Conservation (phyloP, 495 filamentous ascomycete genomes). For the Penicillium verhagenii region DNA sequence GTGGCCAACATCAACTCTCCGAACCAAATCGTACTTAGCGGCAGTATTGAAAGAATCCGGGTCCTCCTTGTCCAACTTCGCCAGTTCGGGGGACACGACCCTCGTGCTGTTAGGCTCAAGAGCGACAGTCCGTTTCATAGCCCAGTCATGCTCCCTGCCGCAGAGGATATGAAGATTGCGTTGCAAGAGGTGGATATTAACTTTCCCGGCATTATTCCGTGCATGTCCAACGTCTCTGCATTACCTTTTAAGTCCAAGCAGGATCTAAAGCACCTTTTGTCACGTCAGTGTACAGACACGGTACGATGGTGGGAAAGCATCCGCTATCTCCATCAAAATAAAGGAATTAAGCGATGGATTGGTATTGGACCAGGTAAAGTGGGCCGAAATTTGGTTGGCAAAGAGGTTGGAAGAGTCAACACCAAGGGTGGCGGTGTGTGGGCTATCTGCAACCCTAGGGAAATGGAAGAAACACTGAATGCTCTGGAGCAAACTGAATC, state of each 20-base stretch:
- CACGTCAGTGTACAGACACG: slow-evolving; percentile 79
- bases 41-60: slow-evolving; percentile 80
- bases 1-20: slow-evolving; percentile 95
- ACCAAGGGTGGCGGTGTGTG: slow-evolving; percentile 89
- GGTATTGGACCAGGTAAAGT: slow-evolving; percentile 96
- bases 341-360: slow-evolving; percentile 82
- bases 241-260: slow-evolving; percentile 70
- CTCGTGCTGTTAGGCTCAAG: slow-evolving; percentile 81
- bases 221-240: slow-evolving; percentile 82
- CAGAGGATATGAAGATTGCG: slow-evolving; percentile 64
- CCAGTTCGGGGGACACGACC: slow-evolving; percentile 92
- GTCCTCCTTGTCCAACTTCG: slow-evolving; percentile 84
- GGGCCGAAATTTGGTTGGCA: slow-evolving; percentile 88
- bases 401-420: slow-evolving; percentile 83
- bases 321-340: slow-evolving; percentile 81
- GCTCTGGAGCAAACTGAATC: slow-evolving; percentile 73
- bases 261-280: slow-evolving; percentile 72
- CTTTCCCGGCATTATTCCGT: slow-evolving; percentile 72
- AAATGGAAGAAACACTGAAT: slow-evolving; percentile 72
- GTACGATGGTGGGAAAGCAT: slow-evolving; percentile 94
- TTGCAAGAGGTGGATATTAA: slow-evolving; percentile 59
- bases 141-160: slow-evolving; percentile 85
- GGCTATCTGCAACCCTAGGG: slow-evolving; percentile 81
- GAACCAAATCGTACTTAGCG: slow-evolving; percentile 93
- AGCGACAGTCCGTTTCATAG: slow-evolving; percentile 92